Base-by-base conservation (phyloP, 768 basidiomycete species). In the Mycena alexandri region DNA sequence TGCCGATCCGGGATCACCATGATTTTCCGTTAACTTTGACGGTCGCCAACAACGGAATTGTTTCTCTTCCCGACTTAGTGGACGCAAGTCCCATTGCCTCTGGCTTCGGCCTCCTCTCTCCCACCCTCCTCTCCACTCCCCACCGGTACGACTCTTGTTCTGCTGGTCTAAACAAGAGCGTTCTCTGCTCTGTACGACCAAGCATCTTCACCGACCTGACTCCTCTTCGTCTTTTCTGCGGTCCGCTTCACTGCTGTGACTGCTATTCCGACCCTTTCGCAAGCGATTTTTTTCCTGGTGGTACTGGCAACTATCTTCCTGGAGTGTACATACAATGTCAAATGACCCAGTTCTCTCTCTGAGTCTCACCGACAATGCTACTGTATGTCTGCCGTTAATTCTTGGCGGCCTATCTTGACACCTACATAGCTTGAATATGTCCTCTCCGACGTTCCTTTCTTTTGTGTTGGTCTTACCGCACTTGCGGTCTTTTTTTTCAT, bases 391-490 rank as follows among this genome's bases (percentile, higher is more conserved):
- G 0, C 17, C 14, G 12, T 3, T 16, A n/a, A 5, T 25, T 5
- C 14, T 16, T 3, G 29, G 17, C 22, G 6, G 12, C 38, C 42
- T 19, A 6, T 17, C 44, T 29, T 58, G 2, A 68, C 33, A 24
- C 42, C 51, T 9, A 36, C 1, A 5, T n/a, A 91, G 89, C 78
- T 90, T 46, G 85, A 87, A 64, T 78, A 81, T 69, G 74, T 92
- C 46, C 80, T 93, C 50, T 79, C 86, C 19, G 89, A 90, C 68
- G 87, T 93, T 60, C 92, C 92, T 22, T 81, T 91, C 68, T 86
- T 91, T 72, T 86, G 84, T 69, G 84, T 88, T 46, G 92, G 91
- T 38, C 79, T 91, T n/a, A 78, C 91, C 74, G 84, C 84, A 24
- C 86, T 92, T 60, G 89, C 86, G 16, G 79, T 87, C 46, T 86